Evolutionary conservation across 371 early-diverging fungal species (phyloP).

Genomic region (Cokeromyces recurvatus): DNA sequence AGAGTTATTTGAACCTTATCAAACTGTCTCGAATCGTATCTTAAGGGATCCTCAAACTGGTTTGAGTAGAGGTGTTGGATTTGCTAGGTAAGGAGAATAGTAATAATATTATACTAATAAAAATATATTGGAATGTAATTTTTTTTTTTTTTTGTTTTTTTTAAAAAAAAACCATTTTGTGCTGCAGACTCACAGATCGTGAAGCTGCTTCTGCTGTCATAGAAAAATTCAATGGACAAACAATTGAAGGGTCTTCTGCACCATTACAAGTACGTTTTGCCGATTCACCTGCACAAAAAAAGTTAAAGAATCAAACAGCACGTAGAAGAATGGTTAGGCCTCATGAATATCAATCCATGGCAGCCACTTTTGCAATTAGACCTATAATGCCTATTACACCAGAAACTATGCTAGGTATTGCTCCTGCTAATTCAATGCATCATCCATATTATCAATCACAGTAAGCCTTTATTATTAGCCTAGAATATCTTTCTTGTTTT

Average conservation of each 20-base stretch:
- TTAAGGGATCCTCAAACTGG: constrained; percentile 60
- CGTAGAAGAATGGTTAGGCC: constrained; percentile 37
- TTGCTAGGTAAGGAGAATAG: constrained; percentile 68
- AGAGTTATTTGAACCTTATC: constrained; percentile 60
- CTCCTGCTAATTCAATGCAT: constrained; percentile 7
- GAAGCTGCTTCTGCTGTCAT: constrained; percentile 65
- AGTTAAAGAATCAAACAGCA: constrained; percentile 59
- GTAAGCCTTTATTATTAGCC: constrained; percentile 1
- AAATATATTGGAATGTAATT: too few relatives aligned
- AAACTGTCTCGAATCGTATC: constrained; percentile 69
- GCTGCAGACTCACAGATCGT: constrained; percentile 62
- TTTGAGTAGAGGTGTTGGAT: constrained; percentile 74
- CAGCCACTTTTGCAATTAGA: constrained; percentile 21
- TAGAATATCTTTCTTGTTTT: too few relatives aligned
- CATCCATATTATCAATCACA: constrained; percentile 14
- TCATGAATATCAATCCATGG: constrained; percentile 30
- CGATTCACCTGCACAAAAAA: constrained; percentile 77
- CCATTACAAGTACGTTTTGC: constrained; percentile 81
- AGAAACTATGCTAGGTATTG: constrained; percentile 43
- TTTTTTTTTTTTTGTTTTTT: too few relatives aligned
- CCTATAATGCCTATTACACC: constrained; percentile 47
- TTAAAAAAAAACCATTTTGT: not conserved
- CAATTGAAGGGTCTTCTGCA: constrained; percentile 56
- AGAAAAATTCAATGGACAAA: constrained; percentile 60
- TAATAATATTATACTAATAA: too few relatives aligned